phyloP scores from a whole-genome alignment of 208 protist genomes.

The Trypanosoma congolense region DNA sequence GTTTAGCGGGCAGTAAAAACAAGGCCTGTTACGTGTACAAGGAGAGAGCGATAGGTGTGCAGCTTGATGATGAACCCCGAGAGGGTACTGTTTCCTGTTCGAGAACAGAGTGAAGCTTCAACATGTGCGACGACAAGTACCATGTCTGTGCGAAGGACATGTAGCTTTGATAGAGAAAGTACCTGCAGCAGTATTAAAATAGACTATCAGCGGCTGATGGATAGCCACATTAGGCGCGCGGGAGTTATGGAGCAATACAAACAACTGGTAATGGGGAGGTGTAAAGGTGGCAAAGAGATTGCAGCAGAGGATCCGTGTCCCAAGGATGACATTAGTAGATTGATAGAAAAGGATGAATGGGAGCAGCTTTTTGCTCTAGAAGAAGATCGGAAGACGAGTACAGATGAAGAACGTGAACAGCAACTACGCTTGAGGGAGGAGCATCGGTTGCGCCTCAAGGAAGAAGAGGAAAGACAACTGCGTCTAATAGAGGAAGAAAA shows the following conservation, averaged over 20 bases:
- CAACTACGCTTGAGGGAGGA: slow-evolving; percentile 6
- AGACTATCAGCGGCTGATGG: slow-evolving; percentile 52
- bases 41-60: no score
- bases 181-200: slow-evolving; percentile 32
- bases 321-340: no score
- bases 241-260: slow-evolving; percentile 52
- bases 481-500: background rate
- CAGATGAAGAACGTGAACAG: slow-evolving; percentile 9
- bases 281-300: no score
- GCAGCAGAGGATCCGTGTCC: no score
- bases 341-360: background rate
- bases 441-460: background rate
- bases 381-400: background rate
- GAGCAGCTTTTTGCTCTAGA: background rate
- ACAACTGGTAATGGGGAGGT: slow-evolving; percentile 41
- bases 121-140: background rate
- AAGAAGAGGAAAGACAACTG: no score
- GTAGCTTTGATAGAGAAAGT: slow-evolving; percentile 34
- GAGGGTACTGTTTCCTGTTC: background rate
- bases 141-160: background rate
- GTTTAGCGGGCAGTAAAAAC: no score
- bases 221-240: slow-evolving; percentile 37
- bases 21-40: no score
- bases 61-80: no score
- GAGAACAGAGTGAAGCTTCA: slow-evolving; percentile 1